Base-by-base conservation (phyloP, 1,139 yeast species). In the Lodderomyces orthopsilosis region DNA sequence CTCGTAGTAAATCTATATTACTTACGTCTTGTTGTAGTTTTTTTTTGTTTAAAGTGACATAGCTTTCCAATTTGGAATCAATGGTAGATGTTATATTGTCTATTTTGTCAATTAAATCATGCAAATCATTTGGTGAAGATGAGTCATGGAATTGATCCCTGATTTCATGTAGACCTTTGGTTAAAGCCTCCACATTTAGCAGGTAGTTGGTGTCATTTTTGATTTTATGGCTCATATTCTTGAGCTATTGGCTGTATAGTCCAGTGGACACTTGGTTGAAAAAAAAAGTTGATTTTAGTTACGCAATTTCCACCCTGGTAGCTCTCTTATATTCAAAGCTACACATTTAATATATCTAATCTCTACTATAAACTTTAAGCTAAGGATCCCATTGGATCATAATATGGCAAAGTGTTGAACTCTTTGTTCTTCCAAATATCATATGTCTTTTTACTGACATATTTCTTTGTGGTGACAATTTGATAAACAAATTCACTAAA, bases 331-430 rank as follows among this genome's bases (percentile, higher is more conserved):
- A 27, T 27, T n/a, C n/a, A n/a, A n/a, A n/a, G n/a, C n/a, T 27
- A 10, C 4, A 24, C 13, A 24, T 13, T 4, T 28, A 28, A 4
- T 13, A 10, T 5, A 28, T 14, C 15, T 28, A 5, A 6, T 6
- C 4, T 8, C 27, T 21, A 35, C 27, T 22, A 35, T 14, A 12
- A 12, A 23, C 6, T 14, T 19, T 53, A 68, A 27, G 95, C 95
- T 48, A 87, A 70, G 2, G 94, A 85, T 41, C 95, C 95, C 86
- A 88, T 83, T 40, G 95, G 95, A 58, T 87, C 95, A 74, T 85
- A 86, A 46, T 81, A 82, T 38, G 94, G 94, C 46, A 87, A 72
- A 9, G 75, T 76, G 44, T 68, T 70, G 48, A 78, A 83, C 32
- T 77, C 71, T 51, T 76, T 74, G 38, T 68, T 62, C 63, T 77